Conservation (phyloP, 306 rosid genomes). For the Carpinus viminea region DNA sequence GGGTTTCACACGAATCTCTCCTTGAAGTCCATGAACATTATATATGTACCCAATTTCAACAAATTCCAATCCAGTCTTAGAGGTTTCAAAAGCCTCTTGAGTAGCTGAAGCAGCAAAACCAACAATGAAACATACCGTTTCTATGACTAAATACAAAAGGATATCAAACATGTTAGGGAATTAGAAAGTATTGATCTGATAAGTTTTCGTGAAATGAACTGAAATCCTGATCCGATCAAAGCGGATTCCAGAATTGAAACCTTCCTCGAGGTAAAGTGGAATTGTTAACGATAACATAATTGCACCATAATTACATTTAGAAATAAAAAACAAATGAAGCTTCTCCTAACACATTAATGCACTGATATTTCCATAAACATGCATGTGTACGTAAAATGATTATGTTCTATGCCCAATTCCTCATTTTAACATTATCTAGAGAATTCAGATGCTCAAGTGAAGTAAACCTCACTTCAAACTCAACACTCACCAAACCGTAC, state of each 20-base stretch:
- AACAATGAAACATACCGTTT: background rate
- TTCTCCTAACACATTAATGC: background rate
- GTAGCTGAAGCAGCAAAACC: conserved; percentile 38
- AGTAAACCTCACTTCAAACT: background rate
- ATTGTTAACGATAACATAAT: background rate
- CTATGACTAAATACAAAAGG: background rate
- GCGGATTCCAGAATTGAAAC: no score
- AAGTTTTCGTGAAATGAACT: no score
- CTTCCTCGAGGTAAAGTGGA: background rate
- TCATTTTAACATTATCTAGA: background rate
- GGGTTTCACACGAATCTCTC: conserved; percentile 75
- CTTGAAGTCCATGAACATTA: conserved; percentile 77
- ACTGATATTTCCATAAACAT: background rate
- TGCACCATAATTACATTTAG: background rate
- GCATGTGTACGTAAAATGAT: background rate
- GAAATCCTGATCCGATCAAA: no score
- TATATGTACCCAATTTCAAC: conserved; percentile 73
- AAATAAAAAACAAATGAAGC: background rate
- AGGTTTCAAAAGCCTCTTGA: conserved; percentile 46
- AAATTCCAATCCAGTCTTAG: conserved; percentile 35
- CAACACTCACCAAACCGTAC: background rate
- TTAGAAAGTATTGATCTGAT: background rate
- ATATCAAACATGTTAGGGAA: background rate
- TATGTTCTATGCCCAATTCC: background rate
- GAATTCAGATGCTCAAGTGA: background rate